These are phyloP conservation scores for Leishmania gerbilli DNA, from an alignment of 208 protist genomes.

Conservation along the genomic window DNA sequence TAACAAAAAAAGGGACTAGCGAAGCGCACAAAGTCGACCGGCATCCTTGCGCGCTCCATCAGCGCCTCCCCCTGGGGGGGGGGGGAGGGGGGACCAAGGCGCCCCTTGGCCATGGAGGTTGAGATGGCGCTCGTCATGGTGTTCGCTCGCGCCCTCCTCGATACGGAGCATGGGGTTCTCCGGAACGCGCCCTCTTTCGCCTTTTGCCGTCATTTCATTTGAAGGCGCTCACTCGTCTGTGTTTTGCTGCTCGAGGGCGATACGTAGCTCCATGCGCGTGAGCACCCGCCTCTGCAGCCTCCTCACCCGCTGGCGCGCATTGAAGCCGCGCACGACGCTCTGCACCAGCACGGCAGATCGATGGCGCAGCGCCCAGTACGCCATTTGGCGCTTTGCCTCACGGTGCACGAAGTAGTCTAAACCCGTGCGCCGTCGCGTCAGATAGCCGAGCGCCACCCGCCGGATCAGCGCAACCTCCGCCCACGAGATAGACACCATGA, in stretches of 20 bases:
- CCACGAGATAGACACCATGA: slow-evolving; percentile 37
- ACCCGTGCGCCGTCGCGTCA: slow-evolving; percentile 31
- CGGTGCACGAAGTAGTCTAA: slow-evolving; percentile 32
- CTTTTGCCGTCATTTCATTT: background rate
- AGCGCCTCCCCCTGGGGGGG: background rate
- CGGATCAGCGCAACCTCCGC: slow-evolving; percentile 44
- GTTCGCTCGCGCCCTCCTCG: background rate
- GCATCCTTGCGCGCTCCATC: background rate
- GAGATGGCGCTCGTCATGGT: background rate
- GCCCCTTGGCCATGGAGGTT: background rate
- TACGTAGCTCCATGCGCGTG: slow-evolving; percentile 47
- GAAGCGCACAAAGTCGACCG: background rate
- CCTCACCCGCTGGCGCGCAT: slow-evolving; percentile 44
- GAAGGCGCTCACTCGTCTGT: slow-evolving; percentile 18
- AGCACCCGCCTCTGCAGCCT: slow-evolving; percentile 46
- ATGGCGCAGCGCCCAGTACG: slow-evolving; percentile 47
- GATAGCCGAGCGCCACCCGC: slow-evolving; percentile 43
- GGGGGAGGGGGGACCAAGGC: background rate
- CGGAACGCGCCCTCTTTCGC: too few relatives aligned
- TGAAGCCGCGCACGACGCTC: slow-evolving; percentile 49
- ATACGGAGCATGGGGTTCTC: background rate
- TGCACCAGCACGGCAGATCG: slow-evolving; percentile 42
- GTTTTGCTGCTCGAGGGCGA: slow-evolving; percentile 43
- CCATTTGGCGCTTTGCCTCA: slow-evolving; percentile 30
- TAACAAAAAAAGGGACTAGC: background rate